A percentile compares a stretch with the other conserved stretches of the same genome.
Evolutionary conservation across 176 grass and related monocot genomes (phyloP).

Genomic region (Oryza meyeriana): DNA sequence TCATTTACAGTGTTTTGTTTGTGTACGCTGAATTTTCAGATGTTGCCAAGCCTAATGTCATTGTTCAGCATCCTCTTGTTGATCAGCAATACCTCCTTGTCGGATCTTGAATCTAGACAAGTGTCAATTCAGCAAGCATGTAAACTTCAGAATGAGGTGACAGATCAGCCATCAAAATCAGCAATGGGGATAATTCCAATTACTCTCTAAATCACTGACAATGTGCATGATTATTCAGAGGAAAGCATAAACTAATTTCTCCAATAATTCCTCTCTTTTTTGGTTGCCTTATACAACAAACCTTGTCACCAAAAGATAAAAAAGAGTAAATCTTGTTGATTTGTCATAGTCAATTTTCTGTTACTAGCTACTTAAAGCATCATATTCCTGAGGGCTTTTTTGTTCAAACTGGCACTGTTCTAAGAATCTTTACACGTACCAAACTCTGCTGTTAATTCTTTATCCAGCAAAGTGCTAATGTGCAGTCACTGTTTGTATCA

Average conservation of each 20-base stretch:
- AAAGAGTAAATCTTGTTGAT: background rate
- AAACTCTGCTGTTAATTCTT: conserved; percentile 24
- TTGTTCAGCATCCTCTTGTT: conserved; percentile 1
- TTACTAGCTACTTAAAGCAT: background rate
- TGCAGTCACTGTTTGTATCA: conserved; percentile 28
- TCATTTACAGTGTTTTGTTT: background rate
- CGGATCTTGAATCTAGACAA: background rate
- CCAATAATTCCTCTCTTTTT: background rate
- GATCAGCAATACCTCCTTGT: background rate
- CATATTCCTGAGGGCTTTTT: background rate
- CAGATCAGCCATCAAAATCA: background rate
- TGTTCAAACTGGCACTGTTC: background rate
- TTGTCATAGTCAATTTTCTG: background rate
- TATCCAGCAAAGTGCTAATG: conserved; percentile 26
- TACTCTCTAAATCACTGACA: background rate
- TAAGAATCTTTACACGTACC: conserved; percentile 7
- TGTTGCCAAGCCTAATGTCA: background rate
- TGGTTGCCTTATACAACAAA: background rate
- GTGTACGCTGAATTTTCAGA: background rate
- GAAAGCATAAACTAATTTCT: background rate
- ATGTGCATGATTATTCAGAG: background rate
- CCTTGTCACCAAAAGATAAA: background rate
- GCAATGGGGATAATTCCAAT: background rate
- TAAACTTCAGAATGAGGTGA: background rate
- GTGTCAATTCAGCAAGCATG: background rate